phyloP scores from a whole-genome alignment of 139 green algal species.

The Zygnema cylindricum region DNA sequence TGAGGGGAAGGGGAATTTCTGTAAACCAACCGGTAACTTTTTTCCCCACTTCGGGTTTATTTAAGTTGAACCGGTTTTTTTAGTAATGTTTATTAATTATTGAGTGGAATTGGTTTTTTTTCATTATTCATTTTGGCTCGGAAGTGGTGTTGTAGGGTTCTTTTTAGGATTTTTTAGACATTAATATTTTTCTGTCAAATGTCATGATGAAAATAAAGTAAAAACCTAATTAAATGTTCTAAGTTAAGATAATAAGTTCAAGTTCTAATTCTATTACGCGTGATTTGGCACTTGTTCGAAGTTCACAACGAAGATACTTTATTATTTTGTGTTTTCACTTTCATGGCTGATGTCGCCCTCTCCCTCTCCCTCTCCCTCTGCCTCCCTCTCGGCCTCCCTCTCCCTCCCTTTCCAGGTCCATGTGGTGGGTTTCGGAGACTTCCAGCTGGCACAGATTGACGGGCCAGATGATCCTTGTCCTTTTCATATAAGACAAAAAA shows the following conservation, averaged over 20 bases:
- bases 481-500: conserved; percentile 1
- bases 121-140: too few species aligned
- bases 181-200: too few species aligned
- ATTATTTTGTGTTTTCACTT: not conserved
- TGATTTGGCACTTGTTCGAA: not conserved
- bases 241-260: too few species aligned
- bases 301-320: not conserved
- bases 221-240: too few species aligned
- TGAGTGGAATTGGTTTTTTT: too few species aligned
- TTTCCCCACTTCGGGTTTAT: too few species aligned
- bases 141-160: too few species aligned
- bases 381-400: not conserved
- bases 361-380: not conserved
- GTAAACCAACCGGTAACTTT: conserved; percentile 26
- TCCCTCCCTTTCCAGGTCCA: conserved; percentile 35
- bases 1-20: conserved; percentile 34
- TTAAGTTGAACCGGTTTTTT: too few species aligned
- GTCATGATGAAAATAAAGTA: too few species aligned
- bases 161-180: too few species aligned
- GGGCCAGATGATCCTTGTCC: conserved; percentile 35
- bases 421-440: conserved; percentile 50
- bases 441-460: conserved; percentile 54
- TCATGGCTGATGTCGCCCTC: not conserved
- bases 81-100: too few species aligned
- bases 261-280: too few species aligned